Percentiles rank a stretch among this genome's conserved stretches.
Evolutionary conservation across 2,329 filamentous ascomycete genomes (phyloP).

Genomic region (Malbranchea cinnamomea): DNA sequence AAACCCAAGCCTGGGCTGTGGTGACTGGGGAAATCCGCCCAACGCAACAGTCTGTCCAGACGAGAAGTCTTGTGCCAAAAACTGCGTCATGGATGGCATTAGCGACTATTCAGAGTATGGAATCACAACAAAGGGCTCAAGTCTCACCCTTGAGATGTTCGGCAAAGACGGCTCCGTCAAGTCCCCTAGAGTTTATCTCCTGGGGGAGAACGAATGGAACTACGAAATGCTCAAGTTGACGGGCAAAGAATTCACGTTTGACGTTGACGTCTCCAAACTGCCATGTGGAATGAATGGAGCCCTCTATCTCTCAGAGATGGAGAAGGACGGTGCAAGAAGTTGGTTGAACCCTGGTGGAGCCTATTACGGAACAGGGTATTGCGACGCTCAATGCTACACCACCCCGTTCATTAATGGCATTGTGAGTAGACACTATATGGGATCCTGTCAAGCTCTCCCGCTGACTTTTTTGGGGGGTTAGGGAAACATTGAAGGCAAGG

Average conservation of each 20-base stretch:
- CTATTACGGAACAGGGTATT: constrained; percentile 45
- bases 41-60: constrained; percentile 33
- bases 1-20: constrained; percentile 36
- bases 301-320: constrained; percentile 49
- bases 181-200: constrained; percentile 41
- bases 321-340: constrained; percentile 41
- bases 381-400: constrained; percentile 39
- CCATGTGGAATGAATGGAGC: constrained; percentile 57
- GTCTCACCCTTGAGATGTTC: constrained; percentile 33
- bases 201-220: constrained; percentile 42
- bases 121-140: constrained; percentile 33
- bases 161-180: constrained; percentile 18
- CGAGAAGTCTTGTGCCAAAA: constrained; percentile 34
- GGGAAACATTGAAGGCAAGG: constrained; percentile 37
- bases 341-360: constrained; percentile 39
- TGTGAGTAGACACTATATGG: background rate
- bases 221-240: constrained; percentile 49
- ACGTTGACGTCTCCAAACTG: constrained; percentile 53
- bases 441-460: too few relatives aligned
- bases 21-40: constrained; percentile 28
- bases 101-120: constrained; percentile 36
- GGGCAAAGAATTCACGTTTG: constrained; percentile 53
- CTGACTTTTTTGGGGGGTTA: too few relatives aligned
- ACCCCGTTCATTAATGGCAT: constrained; percentile 2
- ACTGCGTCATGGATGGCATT: constrained; percentile 41